These are phyloP conservation scores for Populus nigra DNA, from an alignment of 345 rosid genomes.

Conservation along the genomic window DNA sequence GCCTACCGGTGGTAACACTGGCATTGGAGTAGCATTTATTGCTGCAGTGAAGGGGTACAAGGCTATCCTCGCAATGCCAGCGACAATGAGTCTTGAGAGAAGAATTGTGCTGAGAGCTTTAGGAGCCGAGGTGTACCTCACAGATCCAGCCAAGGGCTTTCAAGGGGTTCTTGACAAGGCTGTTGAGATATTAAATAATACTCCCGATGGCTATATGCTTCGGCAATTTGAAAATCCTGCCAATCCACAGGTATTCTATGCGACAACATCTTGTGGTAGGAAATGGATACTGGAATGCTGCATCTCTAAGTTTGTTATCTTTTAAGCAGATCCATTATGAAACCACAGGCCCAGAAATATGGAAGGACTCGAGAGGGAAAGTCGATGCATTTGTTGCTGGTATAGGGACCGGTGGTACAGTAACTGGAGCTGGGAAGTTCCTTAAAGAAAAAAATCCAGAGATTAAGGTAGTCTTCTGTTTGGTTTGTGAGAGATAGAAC, in stretches of 20 bases:
- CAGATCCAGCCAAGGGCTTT: slow-evolving; percentile 45
- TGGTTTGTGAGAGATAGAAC: neutral
- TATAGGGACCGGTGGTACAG: slow-evolving; percentile 94
- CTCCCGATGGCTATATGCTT: slow-evolving; percentile 60
- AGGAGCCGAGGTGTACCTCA: slow-evolving; percentile 64
- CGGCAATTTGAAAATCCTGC: slow-evolving; percentile 58
- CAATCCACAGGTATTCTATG: slow-evolving; percentile 53
- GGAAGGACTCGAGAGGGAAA: slow-evolving; percentile 76
- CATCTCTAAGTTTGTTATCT: neutral
- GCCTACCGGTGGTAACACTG: slow-evolving; percentile 70
- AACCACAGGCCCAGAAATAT: slow-evolving; percentile 75
- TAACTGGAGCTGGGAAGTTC: slow-evolving; percentile 61
- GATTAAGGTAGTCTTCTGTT: slow-evolving; percentile 45
- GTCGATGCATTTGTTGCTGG: slow-evolving; percentile 65
- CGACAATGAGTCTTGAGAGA: slow-evolving; percentile 55
- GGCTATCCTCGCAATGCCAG: slow-evolving; percentile 57
- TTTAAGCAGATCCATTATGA: slow-evolving; percentile 62
- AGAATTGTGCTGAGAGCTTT: slow-evolving; percentile 58
- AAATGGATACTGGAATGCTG: neutral
- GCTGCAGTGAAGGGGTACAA: slow-evolving; percentile 70
- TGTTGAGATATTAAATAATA: slow-evolving; percentile 52
- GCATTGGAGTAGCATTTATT: slow-evolving; percentile 70
- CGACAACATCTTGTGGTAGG: neutral
- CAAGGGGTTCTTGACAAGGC: slow-evolving; percentile 40
- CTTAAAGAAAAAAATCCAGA: slow-evolving; percentile 66